phyloP scores from a whole-genome alignment of 1,284 basidiomycete species.

The Ganoderma meredithae region DNA sequence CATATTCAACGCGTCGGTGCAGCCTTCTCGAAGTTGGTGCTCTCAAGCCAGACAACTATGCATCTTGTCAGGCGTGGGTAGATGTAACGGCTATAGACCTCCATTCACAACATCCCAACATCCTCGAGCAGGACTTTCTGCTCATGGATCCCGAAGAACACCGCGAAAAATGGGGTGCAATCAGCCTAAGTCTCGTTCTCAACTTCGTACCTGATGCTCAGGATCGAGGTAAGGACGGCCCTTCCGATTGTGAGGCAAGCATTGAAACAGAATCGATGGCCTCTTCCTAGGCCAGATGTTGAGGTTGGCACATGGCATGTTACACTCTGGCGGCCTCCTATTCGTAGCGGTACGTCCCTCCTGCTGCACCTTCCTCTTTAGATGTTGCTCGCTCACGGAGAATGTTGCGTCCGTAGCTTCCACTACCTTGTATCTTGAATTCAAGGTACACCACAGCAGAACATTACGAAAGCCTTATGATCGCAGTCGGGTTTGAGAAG shows the following conservation, averaged over 20 bases:
- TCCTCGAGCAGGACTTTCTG: constrained; percentile 85
- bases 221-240: constrained; percentile 68
- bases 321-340: constrained; percentile 62
- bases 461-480: constrained; percentile 66
- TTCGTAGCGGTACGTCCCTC: constrained; percentile 72
- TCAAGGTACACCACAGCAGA: constrained; percentile 80
- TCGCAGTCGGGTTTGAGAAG: constrained; percentile 67
- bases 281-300: constrained; percentile 76
- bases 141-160: constrained; percentile 58
- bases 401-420: constrained; percentile 58
- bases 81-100: constrained; percentile 80
- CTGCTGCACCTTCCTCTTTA: background rate
- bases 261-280: background rate
- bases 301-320: constrained; percentile 64
- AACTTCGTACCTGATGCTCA: constrained; percentile 85
- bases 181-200: constrained; percentile 86
- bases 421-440: constrained; percentile 82
- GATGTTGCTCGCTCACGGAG: background rate
- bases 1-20: constrained; percentile 1
- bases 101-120: constrained; percentile 79
- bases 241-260: background rate
- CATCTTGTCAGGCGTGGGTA: constrained; percentile 72
- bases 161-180: constrained; percentile 69
- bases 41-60: constrained; percentile 83
- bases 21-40: constrained; percentile 90